Conservation (phyloP, 208 protist genomes). For the Crithidia expoeki region DNA sequence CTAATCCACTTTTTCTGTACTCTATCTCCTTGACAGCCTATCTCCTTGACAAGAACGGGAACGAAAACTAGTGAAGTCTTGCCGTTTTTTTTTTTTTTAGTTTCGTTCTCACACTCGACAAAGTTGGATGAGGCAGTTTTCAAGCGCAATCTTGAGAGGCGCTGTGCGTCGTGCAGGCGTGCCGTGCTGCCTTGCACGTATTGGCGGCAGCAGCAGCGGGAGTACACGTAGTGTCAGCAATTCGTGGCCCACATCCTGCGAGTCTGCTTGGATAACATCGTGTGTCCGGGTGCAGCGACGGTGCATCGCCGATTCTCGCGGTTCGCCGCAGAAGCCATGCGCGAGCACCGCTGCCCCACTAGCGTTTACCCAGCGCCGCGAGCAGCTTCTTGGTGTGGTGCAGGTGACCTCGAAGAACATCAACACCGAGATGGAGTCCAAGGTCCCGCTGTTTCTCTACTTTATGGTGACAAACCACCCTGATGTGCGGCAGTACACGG, state of each 20-base stretch:
- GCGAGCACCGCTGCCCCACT: neutral
- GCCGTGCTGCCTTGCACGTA: neutral
- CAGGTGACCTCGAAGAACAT: conserved; percentile 72
- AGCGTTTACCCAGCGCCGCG: neutral
- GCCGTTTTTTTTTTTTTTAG: neutral
- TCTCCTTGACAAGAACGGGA: neutral
- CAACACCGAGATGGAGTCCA: conserved; percentile 69
- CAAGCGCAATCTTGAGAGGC: neutral
- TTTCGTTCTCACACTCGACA: neutral
- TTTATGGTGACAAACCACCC: conserved; percentile 82
- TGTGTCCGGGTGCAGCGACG: conserved; percentile 2
- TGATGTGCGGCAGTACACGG: conserved; percentile 71
- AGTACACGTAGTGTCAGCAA: neutral
- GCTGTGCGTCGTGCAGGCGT: neutral
- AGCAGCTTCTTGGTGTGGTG: conserved; percentile 59
- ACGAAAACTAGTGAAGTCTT: neutral
- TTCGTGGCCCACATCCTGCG: neutral
- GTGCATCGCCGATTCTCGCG: neutral
- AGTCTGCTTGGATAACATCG: neutral
- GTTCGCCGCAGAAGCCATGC: neutral
- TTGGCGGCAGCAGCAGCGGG: neutral
- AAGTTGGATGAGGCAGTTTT: neutral
- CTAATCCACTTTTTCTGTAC: no score
- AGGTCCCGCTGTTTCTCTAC: conserved; percentile 82
- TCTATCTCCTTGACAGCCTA: no score